Base-by-base conservation (phyloP, 768 basidiomycete genomes). In the Lactarius indigo region DNA sequence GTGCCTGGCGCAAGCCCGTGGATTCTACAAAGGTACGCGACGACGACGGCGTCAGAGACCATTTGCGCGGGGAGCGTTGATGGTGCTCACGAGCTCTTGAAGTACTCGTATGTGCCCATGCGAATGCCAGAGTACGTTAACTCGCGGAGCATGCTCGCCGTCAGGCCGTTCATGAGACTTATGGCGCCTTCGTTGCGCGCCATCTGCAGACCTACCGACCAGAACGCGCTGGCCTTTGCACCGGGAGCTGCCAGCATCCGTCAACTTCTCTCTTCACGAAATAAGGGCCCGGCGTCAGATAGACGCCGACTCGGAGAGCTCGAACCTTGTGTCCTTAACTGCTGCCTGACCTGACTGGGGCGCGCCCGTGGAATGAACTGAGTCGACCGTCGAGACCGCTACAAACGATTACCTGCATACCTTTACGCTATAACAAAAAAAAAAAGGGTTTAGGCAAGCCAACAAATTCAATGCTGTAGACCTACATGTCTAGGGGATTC, bases 51-150 rank as follows among this genome's bases (percentile, higher is more conserved):
- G 31, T 56, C 50, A 52, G 23, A 23, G 23, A 52, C 23, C 23
- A 5, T 23, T 15, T 6, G 6, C 23, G 23, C 13, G 2, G 23
- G 23, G 26, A 26, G 55, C 30, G 20, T 30, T 6, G 18, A 33
- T 20, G 31, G 28, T 10, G 71, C 76, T 30, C 37, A 78, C 76
- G 68, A 70, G 68, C 77, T 76, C 66, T 78, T 78, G 74, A 78
- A 78, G 69, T 69, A 75, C 68, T 78, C 78, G 66, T 78, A 78
- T 35, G 77, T 72, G 26, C 78, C 78, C 44, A 78, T 71, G 13
- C 78, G 71, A 37, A 78, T 64, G 23, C 76, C 76, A 1, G 77
- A 78, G 64, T 78, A 78, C n/a, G 74, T 72, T 39, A 76, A 39
- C 64, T 78, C 78, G 13, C 78, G 76, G 26, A 76, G 66, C 74